Conservation (phyloP, 768 basidiomycete genomes). For the Boletus rubroflammeus region DNA sequence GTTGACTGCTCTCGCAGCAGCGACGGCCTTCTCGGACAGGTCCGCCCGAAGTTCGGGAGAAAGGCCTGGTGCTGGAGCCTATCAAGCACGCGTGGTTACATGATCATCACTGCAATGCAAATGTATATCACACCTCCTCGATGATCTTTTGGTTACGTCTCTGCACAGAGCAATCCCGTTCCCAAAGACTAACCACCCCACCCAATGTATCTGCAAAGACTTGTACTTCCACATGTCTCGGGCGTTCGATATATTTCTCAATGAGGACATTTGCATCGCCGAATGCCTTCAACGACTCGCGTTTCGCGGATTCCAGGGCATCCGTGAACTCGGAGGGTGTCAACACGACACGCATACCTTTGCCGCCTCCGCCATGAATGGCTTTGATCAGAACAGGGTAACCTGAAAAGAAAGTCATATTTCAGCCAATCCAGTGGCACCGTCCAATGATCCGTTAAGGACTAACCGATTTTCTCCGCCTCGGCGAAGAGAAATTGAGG, state of each 20-base stretch:
- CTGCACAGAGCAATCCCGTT: conserved; percentile 90
- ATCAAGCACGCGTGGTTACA: conserved; percentile 1
- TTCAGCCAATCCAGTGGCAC: neutral
- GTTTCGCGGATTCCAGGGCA: conserved; percentile 79
- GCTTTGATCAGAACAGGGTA: conserved; percentile 96
- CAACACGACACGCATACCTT: conserved; percentile 86
- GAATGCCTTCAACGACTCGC: conserved; percentile 86
- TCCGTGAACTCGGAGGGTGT: conserved; percentile 70
- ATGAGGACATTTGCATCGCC: conserved; percentile 84
- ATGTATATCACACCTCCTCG: conserved; percentile 56
- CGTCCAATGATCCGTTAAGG: neutral
- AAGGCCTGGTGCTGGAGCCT: conserved; percentile 91
- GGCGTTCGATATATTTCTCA: conserved; percentile 84
- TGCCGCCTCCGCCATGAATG: conserved; percentile 93
- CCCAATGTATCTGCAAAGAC: conserved; percentile 84
- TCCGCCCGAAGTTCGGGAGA: conserved; percentile 75
- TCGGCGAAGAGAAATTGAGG: conserved; percentile 63
- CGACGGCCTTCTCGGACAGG: conserved; percentile 81
- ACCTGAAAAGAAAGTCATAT: conserved; percentile 37
- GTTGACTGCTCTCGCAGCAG: conserved; percentile 87
- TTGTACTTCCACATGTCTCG: conserved; percentile 92
- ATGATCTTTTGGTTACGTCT: conserved; percentile 94
- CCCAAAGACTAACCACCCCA: conserved; percentile 91
- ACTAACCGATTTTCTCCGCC: conserved; percentile 65
- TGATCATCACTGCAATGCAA: neutral